Conservation (phyloP, 2,329 filamentous ascomycete species). For the Neofusicoccum cordaticola region DNA sequence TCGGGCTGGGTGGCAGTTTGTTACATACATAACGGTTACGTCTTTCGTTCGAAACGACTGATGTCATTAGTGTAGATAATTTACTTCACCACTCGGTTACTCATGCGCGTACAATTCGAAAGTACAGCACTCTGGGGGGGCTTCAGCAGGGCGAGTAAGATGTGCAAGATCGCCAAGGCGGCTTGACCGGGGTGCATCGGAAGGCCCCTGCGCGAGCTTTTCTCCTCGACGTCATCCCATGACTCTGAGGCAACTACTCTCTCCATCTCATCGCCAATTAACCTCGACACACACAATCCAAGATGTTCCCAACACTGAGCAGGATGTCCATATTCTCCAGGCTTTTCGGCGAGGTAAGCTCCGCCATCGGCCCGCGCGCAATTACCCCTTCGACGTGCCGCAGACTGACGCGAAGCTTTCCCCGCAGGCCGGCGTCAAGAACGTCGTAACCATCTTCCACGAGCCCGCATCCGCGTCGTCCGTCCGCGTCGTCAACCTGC, state of each 20-base stretch:
- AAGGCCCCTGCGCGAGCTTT: constrained; percentile 14
- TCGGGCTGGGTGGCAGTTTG: not conserved
- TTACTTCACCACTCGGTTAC: not conserved
- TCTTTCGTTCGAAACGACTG: not conserved
- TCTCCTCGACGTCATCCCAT: constrained; percentile 16
- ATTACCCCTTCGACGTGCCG: not conserved
- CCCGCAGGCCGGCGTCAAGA: constrained; percentile 50
- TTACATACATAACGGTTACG: not conserved
- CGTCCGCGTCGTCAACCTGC: constrained; percentile 66
- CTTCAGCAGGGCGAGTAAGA: not conserved
- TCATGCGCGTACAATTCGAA: no score
- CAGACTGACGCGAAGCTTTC: not conserved
- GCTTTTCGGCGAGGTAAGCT: constrained; percentile 18
- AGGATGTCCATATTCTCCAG: constrained; percentile 5
- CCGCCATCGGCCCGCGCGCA: not conserved
- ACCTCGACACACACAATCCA: not conserved
- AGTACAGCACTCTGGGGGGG: not conserved
- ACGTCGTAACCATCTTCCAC: constrained; percentile 96
- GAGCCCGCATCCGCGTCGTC: constrained; percentile 72
- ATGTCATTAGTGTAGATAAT: not conserved
- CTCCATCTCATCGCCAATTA: not conserved
- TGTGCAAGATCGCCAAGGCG: not conserved
- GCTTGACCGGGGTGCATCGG: not conserved
- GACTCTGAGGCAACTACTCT: not conserved
- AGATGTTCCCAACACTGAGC: constrained; percentile 14